Evolutionary conservation across 2,329 filamentous ascomycete genomes (phyloP), one percentile per base, ranked within the genome.

Genomic region (Emericellopsis cladophorae): DNA sequence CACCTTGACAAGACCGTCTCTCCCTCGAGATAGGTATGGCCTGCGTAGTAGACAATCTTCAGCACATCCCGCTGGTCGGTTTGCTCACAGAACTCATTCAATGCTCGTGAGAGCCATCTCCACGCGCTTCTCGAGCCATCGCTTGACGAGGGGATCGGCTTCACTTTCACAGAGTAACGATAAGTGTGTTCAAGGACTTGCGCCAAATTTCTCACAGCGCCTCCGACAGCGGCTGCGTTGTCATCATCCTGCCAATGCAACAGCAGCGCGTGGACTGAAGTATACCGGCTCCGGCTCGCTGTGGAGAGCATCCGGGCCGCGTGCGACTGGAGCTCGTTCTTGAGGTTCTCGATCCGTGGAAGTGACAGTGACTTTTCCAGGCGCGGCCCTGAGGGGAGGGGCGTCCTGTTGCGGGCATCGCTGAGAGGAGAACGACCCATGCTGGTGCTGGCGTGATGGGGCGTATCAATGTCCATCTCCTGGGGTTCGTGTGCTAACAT

Each of bases 1-100:
- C 54, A 75, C 74, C 72, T 76, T 35, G 72, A 64, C 33, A 78
- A 58, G 26, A 75, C 62, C 70, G 76, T 75, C 46, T 76, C 70
- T 7, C 60, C 63, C 46, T 77, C 69, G 22, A 77, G 56, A 47
- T 67, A 72, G 33, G 67, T 74, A 42, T 70, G 62, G 7, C 74
- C 74, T 12, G 64, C 67, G 48, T 78, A 78, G 51, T 74, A 76
- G 37, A 78, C 65, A 42, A 78, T 67, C 49, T 77, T 77, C 42
- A 78, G 53, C 16, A 71, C 66, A 48, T 77, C 72, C 33, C 73
- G 67, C 40, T 68, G 64, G 45, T 77, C 71, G 32, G 63, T 61
- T 22, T 68, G 64, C 42, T 71, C 69, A 37, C 70, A 62, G 52
- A 76, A 77, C 33, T 68, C 62, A 43, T 65, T 67, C 22, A 76